phyloP scores from a whole-genome alignment of 1,284 basidiomycete genomes.

The Ganoderma lucidum region DNA sequence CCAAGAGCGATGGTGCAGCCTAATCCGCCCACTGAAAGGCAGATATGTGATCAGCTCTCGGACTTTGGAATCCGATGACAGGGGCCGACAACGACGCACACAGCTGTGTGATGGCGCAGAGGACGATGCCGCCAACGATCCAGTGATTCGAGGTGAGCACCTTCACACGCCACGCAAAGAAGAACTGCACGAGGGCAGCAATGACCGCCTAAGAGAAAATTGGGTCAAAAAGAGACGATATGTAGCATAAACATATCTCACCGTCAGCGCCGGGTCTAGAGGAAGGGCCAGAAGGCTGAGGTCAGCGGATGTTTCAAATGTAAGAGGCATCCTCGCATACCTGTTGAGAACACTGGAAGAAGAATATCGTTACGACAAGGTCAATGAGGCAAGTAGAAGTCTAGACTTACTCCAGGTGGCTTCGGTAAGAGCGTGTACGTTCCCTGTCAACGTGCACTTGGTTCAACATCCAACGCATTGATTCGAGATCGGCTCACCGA shows the following conservation, averaged over 20 bases:
- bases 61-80: too few relatives aligned
- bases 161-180: conserved; percentile 48
- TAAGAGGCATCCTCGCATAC: neutral
- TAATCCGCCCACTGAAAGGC: neutral
- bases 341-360: neutral
- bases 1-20: neutral
- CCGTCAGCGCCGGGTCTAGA: neutral
- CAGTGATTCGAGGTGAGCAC: conserved; percentile 22
- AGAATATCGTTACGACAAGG: neutral
- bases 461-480: neutral
- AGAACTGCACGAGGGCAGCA: conserved; percentile 44
- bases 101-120: neutral
- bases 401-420: neutral
- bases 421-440: neutral
- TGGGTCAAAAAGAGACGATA: neutral
- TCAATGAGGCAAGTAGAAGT: neutral
- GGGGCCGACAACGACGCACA: neutral
- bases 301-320: neutral
- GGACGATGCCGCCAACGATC: conserved; percentile 7
- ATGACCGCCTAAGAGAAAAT: conserved; percentile 44
- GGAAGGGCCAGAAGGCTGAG: neutral
- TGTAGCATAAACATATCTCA: neutral
- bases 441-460: neutral
- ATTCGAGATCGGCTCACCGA: conserved; percentile 9
- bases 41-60: neutral